Conservation (phyloP, 2,329 filamentous ascomycete genomes). For the Fusarium neocosmosporiellum region DNA sequence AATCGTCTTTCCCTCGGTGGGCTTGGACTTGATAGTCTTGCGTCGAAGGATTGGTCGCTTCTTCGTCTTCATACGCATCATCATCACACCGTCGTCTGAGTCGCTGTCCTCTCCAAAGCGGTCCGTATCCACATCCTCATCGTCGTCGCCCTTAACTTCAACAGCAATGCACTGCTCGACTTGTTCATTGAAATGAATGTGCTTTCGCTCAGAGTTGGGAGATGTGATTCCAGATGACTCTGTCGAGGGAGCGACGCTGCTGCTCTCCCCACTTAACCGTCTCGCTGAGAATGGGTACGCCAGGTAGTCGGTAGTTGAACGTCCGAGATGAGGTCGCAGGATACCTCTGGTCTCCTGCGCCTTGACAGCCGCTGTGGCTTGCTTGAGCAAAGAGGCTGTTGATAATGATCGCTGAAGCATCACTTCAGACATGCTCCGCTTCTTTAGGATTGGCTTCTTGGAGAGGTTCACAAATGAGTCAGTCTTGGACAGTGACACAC, state of each 20-base stretch:
- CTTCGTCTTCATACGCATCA: constrained; percentile 74
- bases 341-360: constrained; percentile 75
- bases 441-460: constrained; percentile 95
- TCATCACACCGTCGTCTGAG: constrained; percentile 85
- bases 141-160: constrained; percentile 82
- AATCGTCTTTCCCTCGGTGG: constrained; percentile 83
- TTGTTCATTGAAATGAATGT: constrained; percentile 97
- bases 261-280: constrained; percentile 71
- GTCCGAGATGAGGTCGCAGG: constrained; percentile 67
- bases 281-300: constrained; percentile 72
- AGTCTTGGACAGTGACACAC: constrained; percentile 61
- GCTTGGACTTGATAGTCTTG: constrained; percentile 53
- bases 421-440: constrained; percentile 93
- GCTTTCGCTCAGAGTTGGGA: constrained; percentile 76
- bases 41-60: constrained; percentile 61
- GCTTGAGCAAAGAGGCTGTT: constrained; percentile 87
- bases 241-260: constrained; percentile 70
- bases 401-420: constrained; percentile 93
- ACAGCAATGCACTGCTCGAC: constrained; percentile 97
- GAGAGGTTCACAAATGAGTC: constrained; percentile 72
- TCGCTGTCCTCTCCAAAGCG: constrained; percentile 68
- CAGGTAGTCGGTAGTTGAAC: constrained; percentile 76
- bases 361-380: constrained; percentile 87
- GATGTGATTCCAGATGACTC: constrained; percentile 77
- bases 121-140: constrained; percentile 73